These are phyloP conservation scores for Toxoplasma gondii DNA, from an alignment of 169 alveolate species.

Conservation along the genomic window DNA sequence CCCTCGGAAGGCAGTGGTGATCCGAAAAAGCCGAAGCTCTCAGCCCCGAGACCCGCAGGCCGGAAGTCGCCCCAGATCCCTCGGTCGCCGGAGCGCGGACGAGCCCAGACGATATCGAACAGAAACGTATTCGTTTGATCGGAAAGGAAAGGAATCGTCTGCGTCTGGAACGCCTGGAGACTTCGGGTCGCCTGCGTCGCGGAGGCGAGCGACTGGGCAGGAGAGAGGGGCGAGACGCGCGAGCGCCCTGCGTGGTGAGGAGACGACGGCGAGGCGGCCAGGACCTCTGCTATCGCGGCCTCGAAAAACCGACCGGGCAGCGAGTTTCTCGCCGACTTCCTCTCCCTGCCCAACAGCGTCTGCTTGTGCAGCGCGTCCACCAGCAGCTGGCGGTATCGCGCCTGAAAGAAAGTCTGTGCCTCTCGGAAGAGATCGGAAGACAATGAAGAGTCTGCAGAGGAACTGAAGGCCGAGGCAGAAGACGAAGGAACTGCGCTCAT, in stretches of 20 bases:
- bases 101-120: slow-evolving; percentile 3
- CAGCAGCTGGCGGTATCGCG: neutral
- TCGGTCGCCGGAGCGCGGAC: neutral
- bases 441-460: too few relatives aligned
- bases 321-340: neutral
- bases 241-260: neutral
- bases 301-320: neutral
- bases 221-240: neutral
- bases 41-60: neutral
- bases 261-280: neutral
- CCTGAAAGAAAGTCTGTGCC: neutral
- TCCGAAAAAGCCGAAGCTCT: too few relatives aligned
- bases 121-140: neutral
- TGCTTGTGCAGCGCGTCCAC: neutral
- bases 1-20: too few relatives aligned
- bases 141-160: neutral
- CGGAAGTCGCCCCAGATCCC: neutral
- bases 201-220: neutral
- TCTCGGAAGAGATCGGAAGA: too few relatives aligned
- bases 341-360: neutral
- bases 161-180: neutral
- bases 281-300: neutral
- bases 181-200: neutral
- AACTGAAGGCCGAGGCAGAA: too few relatives aligned
- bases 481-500: too few relatives aligned